Conservation (phyloP, 139 green algal genomes). For the Zygnema circumcarinatum region DNA sequence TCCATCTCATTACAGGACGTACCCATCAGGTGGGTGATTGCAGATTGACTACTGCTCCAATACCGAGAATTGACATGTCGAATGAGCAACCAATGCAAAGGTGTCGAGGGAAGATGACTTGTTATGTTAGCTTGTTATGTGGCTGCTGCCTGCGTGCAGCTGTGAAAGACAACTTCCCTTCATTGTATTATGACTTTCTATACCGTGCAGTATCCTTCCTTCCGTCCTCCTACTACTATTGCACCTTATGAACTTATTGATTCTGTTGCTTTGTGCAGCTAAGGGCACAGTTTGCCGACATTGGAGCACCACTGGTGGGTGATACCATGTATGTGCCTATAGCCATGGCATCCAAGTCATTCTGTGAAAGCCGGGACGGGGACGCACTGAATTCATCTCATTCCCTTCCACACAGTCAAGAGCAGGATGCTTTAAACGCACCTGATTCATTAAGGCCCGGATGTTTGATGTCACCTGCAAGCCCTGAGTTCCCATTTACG, state of each 20-base stretch:
- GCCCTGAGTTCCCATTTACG: not conserved
- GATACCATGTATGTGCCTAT: not conserved
- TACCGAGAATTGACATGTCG: not conserved
- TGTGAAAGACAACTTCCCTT: too few species aligned
- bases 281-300: constrained; percentile 9
- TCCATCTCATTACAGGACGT: constrained; percentile 12
- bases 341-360: not conserved
- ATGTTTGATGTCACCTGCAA: too few species aligned
- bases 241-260: too few species aligned
- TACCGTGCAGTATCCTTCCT: too few species aligned
- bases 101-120: too few species aligned
- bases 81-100: too few species aligned
- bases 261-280: constrained; percentile 12
- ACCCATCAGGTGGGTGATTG: constrained; percentile 3
- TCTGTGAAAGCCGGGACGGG: not conserved
- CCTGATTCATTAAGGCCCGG: too few species aligned
- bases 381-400: not conserved
- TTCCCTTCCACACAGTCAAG: not conserved
- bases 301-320: not conserved
- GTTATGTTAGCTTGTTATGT: too few species aligned
- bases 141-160: too few species aligned
- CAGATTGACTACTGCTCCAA: not conserved
- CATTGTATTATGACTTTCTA: too few species aligned
- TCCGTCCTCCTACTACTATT: too few species aligned
- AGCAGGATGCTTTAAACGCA: too few species aligned